These are phyloP conservation scores for Plasmodium gonderi DNA, from an alignment of 169 alveolate genomes.

Conservation along the genomic window DNA sequence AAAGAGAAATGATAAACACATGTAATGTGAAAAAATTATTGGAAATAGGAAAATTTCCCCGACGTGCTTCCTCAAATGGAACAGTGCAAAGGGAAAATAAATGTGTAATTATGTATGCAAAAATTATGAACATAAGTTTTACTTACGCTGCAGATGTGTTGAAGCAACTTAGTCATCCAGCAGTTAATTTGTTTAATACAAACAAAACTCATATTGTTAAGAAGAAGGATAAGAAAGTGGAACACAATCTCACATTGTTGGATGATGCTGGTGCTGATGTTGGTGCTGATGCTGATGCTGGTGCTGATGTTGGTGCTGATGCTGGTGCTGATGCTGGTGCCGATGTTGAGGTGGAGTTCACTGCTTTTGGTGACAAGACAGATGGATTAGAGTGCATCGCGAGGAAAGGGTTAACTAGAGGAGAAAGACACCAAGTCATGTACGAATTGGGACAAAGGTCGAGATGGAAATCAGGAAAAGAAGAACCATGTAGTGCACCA, in stretches of 20 bases:
- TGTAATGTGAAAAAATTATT: background rate
- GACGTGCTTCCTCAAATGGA: background rate
- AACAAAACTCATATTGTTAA: background rate
- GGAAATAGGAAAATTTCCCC: background rate
- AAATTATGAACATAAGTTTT: conserved; percentile 26
- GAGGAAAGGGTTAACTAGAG: too few species aligned
- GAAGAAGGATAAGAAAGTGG: background rate
- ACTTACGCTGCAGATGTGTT: conserved; percentile 3
- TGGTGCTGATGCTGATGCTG: background rate
- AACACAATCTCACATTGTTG: background rate
- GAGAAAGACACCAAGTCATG: too few species aligned
- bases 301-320: too few species aligned
- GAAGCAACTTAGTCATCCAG: conserved; percentile 32
- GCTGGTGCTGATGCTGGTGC: too few species aligned
- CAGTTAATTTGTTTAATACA: conserved; percentile 27
- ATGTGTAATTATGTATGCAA: conserved; percentile 7
- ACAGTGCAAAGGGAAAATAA: background rate
- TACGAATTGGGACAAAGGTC: too few species aligned
- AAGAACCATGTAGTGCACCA: too few species aligned
- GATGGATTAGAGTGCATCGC: too few species aligned
- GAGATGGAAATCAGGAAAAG: too few species aligned
- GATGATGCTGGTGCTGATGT: background rate
- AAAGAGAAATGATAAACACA: background rate
- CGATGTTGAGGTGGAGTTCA: too few species aligned
- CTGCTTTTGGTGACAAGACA: too few species aligned